Percentiles rank a stretch among this genome's conserved stretches.
Conservation (phyloP, 2,329 filamentous ascomycete species). For the Penicillium sp. region DNA sequence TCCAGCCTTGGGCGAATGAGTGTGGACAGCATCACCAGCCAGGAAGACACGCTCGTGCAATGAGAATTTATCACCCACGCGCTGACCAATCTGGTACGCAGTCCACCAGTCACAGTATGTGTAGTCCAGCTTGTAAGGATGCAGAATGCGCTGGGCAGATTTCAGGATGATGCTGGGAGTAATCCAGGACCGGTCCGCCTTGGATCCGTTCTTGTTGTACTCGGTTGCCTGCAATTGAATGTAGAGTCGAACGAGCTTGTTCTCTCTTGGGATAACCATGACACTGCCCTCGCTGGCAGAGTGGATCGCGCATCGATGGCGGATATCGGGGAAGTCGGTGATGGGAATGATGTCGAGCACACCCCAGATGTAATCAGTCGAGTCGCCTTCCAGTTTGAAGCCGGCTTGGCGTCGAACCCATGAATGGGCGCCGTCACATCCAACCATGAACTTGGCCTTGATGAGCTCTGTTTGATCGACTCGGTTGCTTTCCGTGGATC, state of each 20-base stretch:
- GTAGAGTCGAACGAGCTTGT: slow-evolving; percentile 59
- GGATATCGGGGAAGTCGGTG: slow-evolving; percentile 50
- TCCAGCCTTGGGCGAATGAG: slow-evolving; percentile 36
- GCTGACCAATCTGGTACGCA: slow-evolving; percentile 63
- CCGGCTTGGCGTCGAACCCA: slow-evolving; percentile 19
- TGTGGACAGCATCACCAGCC: slow-evolving; percentile 61
- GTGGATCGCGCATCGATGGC: slow-evolving; percentile 55
- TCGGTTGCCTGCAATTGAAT: slow-evolving; percentile 55
- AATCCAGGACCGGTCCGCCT: slow-evolving; percentile 56
- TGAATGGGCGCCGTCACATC: slow-evolving; percentile 23
- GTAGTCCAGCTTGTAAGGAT: slow-evolving; percentile 62
- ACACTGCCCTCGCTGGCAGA: slow-evolving; percentile 51
- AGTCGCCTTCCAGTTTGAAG: slow-evolving; percentile 16
- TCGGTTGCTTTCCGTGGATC: neutral
- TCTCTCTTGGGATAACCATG: slow-evolving; percentile 62
- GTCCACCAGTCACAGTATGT: slow-evolving; percentile 64
- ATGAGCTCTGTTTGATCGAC: slow-evolving; percentile 2
- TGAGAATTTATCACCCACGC: slow-evolving; percentile 56
- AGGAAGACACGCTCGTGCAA: slow-evolving; percentile 59
- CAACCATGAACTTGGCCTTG: slow-evolving; percentile 21
- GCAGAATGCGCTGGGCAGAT: slow-evolving; percentile 59
- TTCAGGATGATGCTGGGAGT: slow-evolving; percentile 59
- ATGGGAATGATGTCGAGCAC: slow-evolving; percentile 15
- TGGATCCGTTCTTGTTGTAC: slow-evolving; percentile 41
- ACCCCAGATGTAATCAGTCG: slow-evolving; percentile 13